Conservation (phyloP, 2,329 filamentous ascomycete genomes). For the Xenosphaeropsis pyriputrescens region DNA sequence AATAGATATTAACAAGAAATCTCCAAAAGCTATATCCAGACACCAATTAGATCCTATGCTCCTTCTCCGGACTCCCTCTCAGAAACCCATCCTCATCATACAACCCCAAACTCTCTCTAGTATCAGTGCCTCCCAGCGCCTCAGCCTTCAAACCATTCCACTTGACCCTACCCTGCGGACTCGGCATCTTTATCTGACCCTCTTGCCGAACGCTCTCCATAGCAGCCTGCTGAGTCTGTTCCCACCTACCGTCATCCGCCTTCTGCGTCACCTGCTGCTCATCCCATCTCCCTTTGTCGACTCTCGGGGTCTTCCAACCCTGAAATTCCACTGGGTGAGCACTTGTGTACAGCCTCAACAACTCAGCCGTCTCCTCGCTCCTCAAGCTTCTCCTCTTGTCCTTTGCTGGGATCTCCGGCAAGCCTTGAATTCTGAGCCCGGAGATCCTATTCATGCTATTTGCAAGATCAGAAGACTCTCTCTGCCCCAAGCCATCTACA, state of each 20-base stretch:
- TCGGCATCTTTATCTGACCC: constrained; percentile 10
- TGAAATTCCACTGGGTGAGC: no score
- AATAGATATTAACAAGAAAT: no score
- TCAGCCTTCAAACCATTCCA: constrained; percentile 1
- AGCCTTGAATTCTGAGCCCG: neutral
- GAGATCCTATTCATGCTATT: no score
- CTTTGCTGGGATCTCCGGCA: neutral
- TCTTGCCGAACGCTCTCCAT: constrained; percentile 3
- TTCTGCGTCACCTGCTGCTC: no score
- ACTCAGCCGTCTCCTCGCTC: constrained; percentile 1
- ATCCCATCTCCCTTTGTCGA: no score
- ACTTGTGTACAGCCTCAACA: neutral
- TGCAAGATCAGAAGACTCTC: no score
- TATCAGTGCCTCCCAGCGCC: neutral
- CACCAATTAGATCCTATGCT: neutral
- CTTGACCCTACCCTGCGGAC: constrained; percentile 6
- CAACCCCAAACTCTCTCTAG: constrained; percentile 6
- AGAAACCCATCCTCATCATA: constrained; percentile 14
- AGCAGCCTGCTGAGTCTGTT: no score
- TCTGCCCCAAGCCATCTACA: no score
- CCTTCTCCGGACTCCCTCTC: constrained; percentile 7
- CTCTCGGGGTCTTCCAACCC: no score
- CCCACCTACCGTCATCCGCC: no score
- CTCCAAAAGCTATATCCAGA: no score
- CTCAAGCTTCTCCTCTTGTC: constrained; percentile 1